Conservation (phyloP, 176 grass and related monocot genomes). For the Sorghum bicolor region DNA sequence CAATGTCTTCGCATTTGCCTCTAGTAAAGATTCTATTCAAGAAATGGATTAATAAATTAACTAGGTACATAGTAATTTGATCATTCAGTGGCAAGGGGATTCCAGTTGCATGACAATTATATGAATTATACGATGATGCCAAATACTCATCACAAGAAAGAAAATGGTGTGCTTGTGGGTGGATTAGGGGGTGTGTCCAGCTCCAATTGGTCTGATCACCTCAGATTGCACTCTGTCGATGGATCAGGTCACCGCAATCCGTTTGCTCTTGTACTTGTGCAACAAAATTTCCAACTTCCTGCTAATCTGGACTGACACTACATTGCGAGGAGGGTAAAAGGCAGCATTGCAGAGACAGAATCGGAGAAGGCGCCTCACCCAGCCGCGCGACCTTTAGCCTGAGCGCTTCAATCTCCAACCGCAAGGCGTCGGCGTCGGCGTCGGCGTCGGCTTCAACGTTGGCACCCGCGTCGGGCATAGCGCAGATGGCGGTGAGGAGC, state of each 20-base stretch:
- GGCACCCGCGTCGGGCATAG: slow-evolving; percentile 17
- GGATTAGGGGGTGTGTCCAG: not conserved
- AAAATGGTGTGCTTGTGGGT: not conserved
- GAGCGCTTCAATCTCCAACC: slow-evolving; percentile 51
- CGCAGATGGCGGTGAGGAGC: slow-evolving; percentile 45
- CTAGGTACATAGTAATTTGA: not conserved
- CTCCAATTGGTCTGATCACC: not conserved
- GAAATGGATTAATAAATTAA: not conserved
- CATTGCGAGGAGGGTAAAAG: not conserved
- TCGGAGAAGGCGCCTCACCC: slow-evolving; percentile 38
- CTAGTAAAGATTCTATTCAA: slow-evolving; percentile 55
- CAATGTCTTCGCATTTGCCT: slow-evolving; percentile 42
- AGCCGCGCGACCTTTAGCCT: slow-evolving; percentile 53
- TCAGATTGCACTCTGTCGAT: not conserved
- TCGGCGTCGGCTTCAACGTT: not conserved
- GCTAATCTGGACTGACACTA: not conserved
- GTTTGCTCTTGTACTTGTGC: not conserved
- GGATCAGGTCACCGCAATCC: not conserved
- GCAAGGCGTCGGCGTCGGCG: slow-evolving; percentile 11
- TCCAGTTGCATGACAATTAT: not conserved
- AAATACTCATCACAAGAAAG: not conserved
- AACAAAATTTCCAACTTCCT: not conserved
- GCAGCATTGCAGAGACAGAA: not conserved
- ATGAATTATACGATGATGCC: not conserved
- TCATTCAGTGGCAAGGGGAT: not conserved